Percentiles rank a stretch among this genome's conserved stretches.
Evolutionary conservation across 139 green algal species (phyloP).

Genomic region (Closterium sp.): DNA sequence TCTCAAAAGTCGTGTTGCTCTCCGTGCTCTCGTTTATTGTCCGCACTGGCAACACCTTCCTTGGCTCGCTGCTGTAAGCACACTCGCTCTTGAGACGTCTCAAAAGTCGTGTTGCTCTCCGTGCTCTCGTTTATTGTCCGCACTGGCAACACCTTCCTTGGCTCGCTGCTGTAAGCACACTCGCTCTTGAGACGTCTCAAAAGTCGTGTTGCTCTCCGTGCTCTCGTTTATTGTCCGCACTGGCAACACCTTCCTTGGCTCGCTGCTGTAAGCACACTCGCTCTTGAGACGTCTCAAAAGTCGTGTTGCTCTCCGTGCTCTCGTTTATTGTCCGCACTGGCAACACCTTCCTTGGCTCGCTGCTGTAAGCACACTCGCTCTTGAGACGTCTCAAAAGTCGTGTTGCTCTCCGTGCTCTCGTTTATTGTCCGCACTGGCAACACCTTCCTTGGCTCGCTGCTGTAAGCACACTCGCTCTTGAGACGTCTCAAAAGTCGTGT

Average conservation of each 20-base stretch:
- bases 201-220: no score
- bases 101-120: constrained; percentile 62
- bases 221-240: constrained; percentile 72
- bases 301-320: constrained; percentile 48
- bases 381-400: background rate
- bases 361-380: constrained; percentile 75
- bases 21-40: constrained; percentile 62
- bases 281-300: no score
- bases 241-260: constrained; percentile 85
- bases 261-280: constrained; percentile 77
- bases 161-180: no score
- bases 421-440: no score
- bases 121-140: no score
- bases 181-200: no score
- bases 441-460: no score
- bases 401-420: no score
- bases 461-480: no score
- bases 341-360: constrained; percentile 87
- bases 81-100: background rate
- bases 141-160: no score
- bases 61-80: constrained; percentile 87
- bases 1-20: no score
- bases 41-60: constrained; percentile 83
- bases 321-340: constrained; percentile 73
- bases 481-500: no score